A percentile compares a stretch with the other conserved stretches of the same genome.
Evolutionary conservation across 2,329 filamentous ascomycete genomes (phyloP).

Genomic region (Exophiala calicioides): DNA sequence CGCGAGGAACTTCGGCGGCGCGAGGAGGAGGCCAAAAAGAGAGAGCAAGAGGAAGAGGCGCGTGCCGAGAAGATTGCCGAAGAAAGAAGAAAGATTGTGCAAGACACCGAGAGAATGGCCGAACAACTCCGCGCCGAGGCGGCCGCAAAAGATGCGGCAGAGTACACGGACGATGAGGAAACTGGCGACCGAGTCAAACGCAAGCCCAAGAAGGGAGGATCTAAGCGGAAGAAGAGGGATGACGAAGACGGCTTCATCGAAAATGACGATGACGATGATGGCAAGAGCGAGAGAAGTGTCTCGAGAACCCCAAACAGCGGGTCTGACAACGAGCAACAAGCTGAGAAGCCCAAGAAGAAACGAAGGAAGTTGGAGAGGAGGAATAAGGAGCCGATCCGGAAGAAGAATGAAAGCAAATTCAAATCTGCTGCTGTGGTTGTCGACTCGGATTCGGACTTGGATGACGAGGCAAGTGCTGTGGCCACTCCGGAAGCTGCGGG

Average conservation of each 20-base stretch:
- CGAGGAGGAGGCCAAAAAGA: constrained; percentile 72
- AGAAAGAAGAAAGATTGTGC: constrained; percentile 78
- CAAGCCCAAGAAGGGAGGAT: constrained; percentile 69
- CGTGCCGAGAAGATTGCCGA: constrained; percentile 79
- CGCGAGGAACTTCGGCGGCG: constrained; percentile 77
- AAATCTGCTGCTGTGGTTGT: constrained; percentile 84
- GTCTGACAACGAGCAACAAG: constrained; percentile 25
- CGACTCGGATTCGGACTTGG: constrained; percentile 66
- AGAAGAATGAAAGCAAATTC: constrained; percentile 64
- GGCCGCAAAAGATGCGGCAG: constrained; percentile 66
- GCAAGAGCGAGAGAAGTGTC: constrained; percentile 23
- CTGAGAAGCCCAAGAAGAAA: constrained; percentile 53
- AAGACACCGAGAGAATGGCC: constrained; percentile 71
- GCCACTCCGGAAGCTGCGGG: constrained; percentile 23
- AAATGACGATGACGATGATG: constrained; percentile 36
- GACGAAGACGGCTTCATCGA: constrained; percentile 37
- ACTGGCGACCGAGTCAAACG: constrained; percentile 79
- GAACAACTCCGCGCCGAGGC: constrained; percentile 73
- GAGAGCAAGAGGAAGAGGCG: constrained; percentile 69
- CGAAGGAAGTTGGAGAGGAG: constrained; percentile 62
- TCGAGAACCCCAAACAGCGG: constrained; percentile 29
- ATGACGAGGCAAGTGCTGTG: constrained; percentile 37
- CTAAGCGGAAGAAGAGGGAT: constrained; percentile 45
- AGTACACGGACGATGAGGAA: constrained; percentile 78
- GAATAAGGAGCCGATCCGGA: constrained; percentile 31